These are phyloP conservation scores for Corymbia calophylla DNA, from an alignment of 441 rosid species.

Conservation along the genomic window DNA sequence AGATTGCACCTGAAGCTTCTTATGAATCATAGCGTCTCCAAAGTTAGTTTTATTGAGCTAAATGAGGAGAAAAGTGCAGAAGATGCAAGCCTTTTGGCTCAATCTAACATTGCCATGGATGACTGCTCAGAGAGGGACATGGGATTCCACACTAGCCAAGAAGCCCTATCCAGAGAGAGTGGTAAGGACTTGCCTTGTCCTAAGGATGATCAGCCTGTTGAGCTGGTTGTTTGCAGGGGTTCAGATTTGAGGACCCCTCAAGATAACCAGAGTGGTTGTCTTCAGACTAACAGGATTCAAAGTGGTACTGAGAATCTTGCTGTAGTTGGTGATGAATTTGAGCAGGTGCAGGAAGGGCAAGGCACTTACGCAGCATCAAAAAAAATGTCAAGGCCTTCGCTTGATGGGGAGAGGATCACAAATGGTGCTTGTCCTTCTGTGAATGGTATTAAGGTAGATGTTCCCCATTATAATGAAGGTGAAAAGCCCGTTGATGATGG, in stretches of 20 bases:
- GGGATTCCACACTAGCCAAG: constrained; percentile 17
- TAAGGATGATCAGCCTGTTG: constrained; percentile 15
- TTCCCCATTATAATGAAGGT: constrained; percentile 38
- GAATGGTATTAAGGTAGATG: constrained; percentile 47
- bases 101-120: not conserved
- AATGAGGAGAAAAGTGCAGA: constrained; percentile 26
- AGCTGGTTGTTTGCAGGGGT: constrained; percentile 4
- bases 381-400: constrained; percentile 15
- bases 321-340: constrained; percentile 17
- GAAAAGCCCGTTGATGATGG: constrained; percentile 29
- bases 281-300: constrained; percentile 15
- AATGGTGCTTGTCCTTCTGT: constrained; percentile 19
- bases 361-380: constrained; percentile 20
- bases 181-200: constrained; percentile 10
- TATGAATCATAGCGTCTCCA: constrained; percentile 34
- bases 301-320: constrained; percentile 11
- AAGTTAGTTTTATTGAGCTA: constrained; percentile 25
- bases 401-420: constrained; percentile 22
- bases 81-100: constrained; percentile 20
- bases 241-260: constrained; percentile 4
- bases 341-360: constrained; percentile 22
- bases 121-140: constrained; percentile 16
- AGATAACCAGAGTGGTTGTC: constrained; percentile 17
- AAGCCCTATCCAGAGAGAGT: constrained; percentile 8
- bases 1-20: constrained; percentile 62